These are phyloP conservation scores for Carex cristatella DNA, from an alignment of 176 grass and related monocot species.

Conservation along the genomic window DNA sequence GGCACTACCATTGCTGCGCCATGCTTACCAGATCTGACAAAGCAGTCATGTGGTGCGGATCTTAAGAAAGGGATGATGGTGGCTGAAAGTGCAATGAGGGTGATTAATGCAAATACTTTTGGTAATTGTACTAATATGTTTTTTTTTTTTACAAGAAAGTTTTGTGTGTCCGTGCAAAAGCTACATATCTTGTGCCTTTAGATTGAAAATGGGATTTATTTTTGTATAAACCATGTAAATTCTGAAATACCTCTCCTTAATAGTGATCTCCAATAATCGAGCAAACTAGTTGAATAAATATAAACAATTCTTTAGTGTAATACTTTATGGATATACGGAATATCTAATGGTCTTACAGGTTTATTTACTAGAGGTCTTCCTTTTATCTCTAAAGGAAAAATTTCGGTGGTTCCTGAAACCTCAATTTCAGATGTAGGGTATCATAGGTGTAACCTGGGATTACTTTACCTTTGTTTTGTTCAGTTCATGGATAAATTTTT, in stretches of 20 bases:
- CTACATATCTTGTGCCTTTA: neutral
- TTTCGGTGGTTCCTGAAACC: neutral
- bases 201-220: neutral
- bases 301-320: neutral
- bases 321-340: neutral
- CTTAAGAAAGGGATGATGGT: neutral
- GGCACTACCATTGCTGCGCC: slow-evolving; percentile 11
- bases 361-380: neutral
- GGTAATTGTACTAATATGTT: neutral
- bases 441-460: neutral
- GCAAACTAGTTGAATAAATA: neutral
- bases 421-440: neutral
- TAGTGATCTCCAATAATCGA: neutral
- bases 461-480: neutral
- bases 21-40: slow-evolving; percentile 23
- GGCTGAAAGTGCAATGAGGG: slow-evolving; percentile 45
- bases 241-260: neutral
- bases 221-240: neutral
- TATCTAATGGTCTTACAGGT: neutral
- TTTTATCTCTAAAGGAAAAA: neutral
- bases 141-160: neutral
- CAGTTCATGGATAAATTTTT: neutral
- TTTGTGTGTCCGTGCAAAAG: neutral
- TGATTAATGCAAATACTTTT: slow-evolving; percentile 30
- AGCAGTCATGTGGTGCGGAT: slow-evolving; percentile 10